phyloP scores from a whole-genome alignment of 225 moss, liverwort and hornwort species.

The Straminergon stramineum region DNA sequence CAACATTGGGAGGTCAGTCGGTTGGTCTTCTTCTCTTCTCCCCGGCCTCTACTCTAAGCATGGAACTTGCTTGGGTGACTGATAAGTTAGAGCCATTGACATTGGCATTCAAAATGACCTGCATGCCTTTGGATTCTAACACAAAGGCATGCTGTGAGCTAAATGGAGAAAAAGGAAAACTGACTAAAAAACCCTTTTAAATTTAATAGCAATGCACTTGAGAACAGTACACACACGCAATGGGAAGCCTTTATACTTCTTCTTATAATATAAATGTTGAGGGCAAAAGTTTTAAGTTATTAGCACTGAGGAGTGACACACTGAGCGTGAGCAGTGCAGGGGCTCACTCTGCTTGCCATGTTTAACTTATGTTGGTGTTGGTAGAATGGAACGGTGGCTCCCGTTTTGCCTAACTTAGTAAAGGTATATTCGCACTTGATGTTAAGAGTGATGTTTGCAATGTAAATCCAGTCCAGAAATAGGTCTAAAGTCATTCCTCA shows the following conservation, averaged over 20 bases:
- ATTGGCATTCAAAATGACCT: neutral
- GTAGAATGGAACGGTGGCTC: too few species aligned
- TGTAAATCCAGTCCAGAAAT: too few species aligned
- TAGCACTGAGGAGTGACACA: neutral
- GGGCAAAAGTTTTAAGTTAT: neutral
- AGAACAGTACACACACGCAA: neutral
- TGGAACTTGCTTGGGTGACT: neutral
- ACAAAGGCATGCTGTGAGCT: neutral
- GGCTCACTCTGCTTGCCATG: neutral
- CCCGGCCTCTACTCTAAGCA: neutral
- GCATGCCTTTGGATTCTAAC: neutral
- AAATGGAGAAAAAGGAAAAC: too few species aligned
- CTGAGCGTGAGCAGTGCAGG: neutral
- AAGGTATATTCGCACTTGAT: too few species aligned
- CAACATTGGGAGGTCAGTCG: too few species aligned
- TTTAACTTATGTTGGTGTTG: too few species aligned
- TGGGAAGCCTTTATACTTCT: neutral
- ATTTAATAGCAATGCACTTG: neutral
- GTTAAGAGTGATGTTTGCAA: too few species aligned
- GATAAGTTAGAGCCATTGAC: neutral
- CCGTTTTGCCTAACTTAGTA: too few species aligned
- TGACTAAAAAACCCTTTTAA: neutral
- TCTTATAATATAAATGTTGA: neutral
- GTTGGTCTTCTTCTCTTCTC: neutral
- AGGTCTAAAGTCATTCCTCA: too few species aligned